Conservation (phyloP, 148 eudicot species). For the Rhododendron henanense region DNA sequence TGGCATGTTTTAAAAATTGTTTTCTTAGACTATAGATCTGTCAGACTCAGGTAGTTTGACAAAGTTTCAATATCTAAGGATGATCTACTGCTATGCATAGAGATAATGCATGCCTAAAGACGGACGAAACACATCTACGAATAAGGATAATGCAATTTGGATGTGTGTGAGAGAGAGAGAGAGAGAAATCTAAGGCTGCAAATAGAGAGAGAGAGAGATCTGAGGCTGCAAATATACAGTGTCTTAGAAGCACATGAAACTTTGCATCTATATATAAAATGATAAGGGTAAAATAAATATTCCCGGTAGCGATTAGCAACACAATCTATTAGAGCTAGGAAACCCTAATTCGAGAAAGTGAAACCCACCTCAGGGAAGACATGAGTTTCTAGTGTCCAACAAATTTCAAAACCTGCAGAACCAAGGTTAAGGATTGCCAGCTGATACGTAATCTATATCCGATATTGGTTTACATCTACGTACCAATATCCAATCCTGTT, state of each 20-base stretch:
- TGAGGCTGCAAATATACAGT: not conserved
- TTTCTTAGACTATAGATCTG: no score
- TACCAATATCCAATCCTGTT: not conserved
- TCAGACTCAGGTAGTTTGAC: no score
- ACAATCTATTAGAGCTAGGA: not conserved
- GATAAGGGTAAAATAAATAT: not conserved
- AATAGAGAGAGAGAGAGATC: not conserved
- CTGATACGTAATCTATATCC: not conserved
- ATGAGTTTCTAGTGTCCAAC: not conserved
- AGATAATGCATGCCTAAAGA: not conserved
- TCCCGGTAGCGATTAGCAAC: not conserved
- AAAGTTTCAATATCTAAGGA: not conserved
- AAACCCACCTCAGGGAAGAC: not conserved
- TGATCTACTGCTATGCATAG: not conserved
- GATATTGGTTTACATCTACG: not conserved
- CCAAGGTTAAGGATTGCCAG: not conserved
- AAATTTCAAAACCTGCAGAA: not conserved
- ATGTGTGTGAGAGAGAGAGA: not conserved
- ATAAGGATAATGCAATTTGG: not conserved
- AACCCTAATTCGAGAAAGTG: constrained; percentile 10
- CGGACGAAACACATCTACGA: not conserved
- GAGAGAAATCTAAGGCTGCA: not conserved
- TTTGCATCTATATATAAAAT: not conserved
- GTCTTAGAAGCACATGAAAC: not conserved
- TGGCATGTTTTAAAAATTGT: no score